A percentile compares a stretch with the other conserved stretches of the same genome.
Conservation (phyloP, 2,329 filamentous ascomycete species). For the Pseudogymnoascus verrucosus region DNA sequence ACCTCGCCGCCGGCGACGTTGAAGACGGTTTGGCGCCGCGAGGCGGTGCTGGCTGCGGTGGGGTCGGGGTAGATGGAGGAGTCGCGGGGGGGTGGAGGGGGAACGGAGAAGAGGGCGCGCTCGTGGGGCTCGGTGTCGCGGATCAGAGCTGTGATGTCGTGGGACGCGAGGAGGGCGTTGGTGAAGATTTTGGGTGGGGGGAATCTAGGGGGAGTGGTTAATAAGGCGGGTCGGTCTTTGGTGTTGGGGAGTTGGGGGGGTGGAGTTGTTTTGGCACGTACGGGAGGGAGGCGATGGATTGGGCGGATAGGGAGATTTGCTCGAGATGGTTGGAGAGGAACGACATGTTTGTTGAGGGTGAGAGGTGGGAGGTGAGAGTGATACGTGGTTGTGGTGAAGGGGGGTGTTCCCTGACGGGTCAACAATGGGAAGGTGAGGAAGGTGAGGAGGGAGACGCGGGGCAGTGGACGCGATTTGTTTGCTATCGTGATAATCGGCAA, state of each 20-base stretch:
- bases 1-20: no score
- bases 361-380: constrained; percentile 16
- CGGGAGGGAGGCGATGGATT: constrained; percentile 68
- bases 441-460: neutral
- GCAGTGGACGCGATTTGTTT: neutral
- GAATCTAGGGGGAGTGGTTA: constrained; percentile 49
- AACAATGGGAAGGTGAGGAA: neutral
- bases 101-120: no score
- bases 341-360: constrained; percentile 43
- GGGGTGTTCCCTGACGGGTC: constrained; percentile 5
- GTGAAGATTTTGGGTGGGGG: constrained; percentile 90
- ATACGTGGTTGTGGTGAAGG: neutral
- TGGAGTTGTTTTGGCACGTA: constrained; percentile 32
- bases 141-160: no score
- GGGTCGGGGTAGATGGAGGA: no score
- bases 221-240: constrained; percentile 14
- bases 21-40: no score
- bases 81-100: no score
- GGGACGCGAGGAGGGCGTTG: constrained; percentile 77
- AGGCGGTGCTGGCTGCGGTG: no score
- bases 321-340: constrained; percentile 64
- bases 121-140: no score
- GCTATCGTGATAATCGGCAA: neutral
- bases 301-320: constrained; percentile 68
- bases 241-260: constrained; percentile 16